A percentile compares a stretch with the other conserved stretches of the same genome.
Evolutionary conservation across 176 grass and related monocot species (phyloP).

Genomic region (Bolboschoenus planiculmis): DNA sequence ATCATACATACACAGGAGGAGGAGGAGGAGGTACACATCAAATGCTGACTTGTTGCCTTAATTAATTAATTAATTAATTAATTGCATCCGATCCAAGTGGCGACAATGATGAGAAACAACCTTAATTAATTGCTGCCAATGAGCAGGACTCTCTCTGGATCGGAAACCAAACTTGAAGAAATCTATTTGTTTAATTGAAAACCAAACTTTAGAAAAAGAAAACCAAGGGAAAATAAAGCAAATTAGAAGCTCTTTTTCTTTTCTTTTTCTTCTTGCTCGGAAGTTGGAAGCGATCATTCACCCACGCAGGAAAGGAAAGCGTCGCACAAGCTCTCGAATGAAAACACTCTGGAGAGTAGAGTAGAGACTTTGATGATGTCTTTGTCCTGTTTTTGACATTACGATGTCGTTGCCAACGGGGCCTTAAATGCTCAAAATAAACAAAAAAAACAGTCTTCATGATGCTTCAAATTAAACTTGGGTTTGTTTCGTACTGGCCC

Average conservation of each 20-base stretch:
- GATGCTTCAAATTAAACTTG: background rate
- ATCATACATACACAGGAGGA: no score
- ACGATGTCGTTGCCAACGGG: background rate
- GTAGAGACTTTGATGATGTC: background rate
- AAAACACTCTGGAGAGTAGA: background rate
- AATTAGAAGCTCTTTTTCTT: background rate
- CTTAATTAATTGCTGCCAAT: conserved; percentile 11
- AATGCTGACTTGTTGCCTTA: background rate
- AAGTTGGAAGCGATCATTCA: background rate
- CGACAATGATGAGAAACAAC: conserved; percentile 11
- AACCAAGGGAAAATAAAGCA: background rate
- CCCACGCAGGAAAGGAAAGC: background rate
- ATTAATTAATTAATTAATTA: no score
- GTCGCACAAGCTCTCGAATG: background rate
- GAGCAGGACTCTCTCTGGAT: conserved; percentile 10
- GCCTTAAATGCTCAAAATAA: background rate
- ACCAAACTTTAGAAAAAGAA: background rate
- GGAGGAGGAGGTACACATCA: background rate
- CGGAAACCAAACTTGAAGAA: background rate
- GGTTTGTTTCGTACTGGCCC: background rate
- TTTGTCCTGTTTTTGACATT: background rate
- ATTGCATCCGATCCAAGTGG: conserved; percentile 4
- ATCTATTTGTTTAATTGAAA: background rate
- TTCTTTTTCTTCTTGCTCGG: background rate
- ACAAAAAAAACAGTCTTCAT: background rate